Base-by-base conservation (phyloP, 1,284 basidiomycete species). In the Irpex sp. region DNA sequence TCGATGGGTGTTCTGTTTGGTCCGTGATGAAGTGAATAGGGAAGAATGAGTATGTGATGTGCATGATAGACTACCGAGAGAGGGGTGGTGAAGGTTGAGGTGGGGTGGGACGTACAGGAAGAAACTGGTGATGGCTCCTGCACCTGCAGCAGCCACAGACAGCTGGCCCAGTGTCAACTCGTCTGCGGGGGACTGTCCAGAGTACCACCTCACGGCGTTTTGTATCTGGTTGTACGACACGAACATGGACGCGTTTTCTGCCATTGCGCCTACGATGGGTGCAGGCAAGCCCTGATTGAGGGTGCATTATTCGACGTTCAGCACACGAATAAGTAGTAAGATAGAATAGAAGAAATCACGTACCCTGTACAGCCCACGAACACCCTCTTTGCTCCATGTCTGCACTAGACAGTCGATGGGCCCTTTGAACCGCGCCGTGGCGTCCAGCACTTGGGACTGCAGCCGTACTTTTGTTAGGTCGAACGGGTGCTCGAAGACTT, bases 221-320 rank as follows among this genome's bases (percentile, higher is more conserved):
- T 97, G 94, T 52, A 95, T 82, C 66, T 93, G 88, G 65, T 89
- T 89, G 74, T 97, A 96, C 4, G 92, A 84, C 61, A 98, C 80
- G 77, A 99, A 97, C 47, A 96, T 80, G 3, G 85, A 85, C 4
- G 95, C 94, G 70, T 96, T 97, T 77, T 97, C 94, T 37, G 86
- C 86, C 82, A 95, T 94, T n/a, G 94, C 91, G 6, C 94, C 95
- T 1, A 92, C 83, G 17, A 97, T 85, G 1, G 96, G 94, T 67
- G 93, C 93, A 5, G 93, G 92, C 1, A 97, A 79, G 60, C 94
- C 94, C 93, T 96, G 63, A 57, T 17, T 58, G 60, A 37, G 5
- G 52, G 36, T n/a, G 26, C 47, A 34, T 59, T 21, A 17, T 15
- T 17, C 48, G 34, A 21, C 26, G 54, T 15, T 31, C 13, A 49